Evolutionary conservation across 176 grass and related monocot species (phyloP), one percentile per base, ranked within the genome.

Genomic region (Oryza punctata): DNA sequence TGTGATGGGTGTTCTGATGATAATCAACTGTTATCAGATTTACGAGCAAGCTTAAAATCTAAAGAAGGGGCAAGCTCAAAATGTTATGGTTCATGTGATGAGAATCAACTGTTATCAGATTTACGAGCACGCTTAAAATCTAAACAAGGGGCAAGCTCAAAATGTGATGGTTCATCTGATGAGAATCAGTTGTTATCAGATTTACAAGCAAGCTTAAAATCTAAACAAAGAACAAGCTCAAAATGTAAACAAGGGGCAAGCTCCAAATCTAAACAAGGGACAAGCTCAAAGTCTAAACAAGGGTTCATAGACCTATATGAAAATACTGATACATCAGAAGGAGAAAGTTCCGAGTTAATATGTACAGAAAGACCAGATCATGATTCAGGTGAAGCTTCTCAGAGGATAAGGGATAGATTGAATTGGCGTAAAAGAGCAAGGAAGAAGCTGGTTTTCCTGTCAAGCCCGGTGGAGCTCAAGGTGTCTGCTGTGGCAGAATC

Each of bases 391-490:
- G 28, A 86, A 86, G 44, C 26, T 67, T 84, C 85, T 61, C 27
- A 83, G 80, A 87, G 41, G 29, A 57, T 80, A 71, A 71, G 65
- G 12, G 77, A 71, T 4, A 87, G 44, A 87, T 84, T 52, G 15
- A 69, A 91, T 44, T 70, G 87, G 85, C 89, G 35, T 66, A 85
- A 52, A 63, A 84, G 44, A 76, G 72, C 70, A 7, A 76, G 66
- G 33, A 91, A 23, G 69, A 91, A 64, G 70, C 76, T 87, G 24
- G 69, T 61, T 27, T 84, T 91, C 68, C 46, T 91, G 50, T 87
- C 89, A 29, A 83, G 44, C 32, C 81, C 89, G 50, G 89, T 83
- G 65, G 89, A 84, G 57, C 85, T 84, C 54, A 91, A 80, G 77
- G 70, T n/a, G 25, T 76, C 70, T 60, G 15, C 29, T 37, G 12